A percentile compares a stretch with the other conserved stretches of the same genome.
Conservation (phyloP, 2,329 filamentous ascomycete species). For the Colletotrichum paranaense region DNA sequence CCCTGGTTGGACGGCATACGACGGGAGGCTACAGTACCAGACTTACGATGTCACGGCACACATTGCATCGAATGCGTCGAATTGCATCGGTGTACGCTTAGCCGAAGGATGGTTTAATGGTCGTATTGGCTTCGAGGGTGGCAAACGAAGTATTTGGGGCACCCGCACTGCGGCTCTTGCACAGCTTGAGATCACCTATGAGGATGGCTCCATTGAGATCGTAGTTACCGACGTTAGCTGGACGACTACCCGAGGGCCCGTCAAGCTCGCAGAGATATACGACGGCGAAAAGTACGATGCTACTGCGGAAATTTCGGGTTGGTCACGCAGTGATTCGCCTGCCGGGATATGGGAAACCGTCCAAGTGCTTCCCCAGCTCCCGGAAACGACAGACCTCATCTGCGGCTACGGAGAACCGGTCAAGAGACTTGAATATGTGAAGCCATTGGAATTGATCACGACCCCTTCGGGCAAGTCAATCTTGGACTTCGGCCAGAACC, state of each 20-base stretch:
- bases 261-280: constrained; percentile 31
- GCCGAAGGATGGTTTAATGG: constrained; percentile 58
- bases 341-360: not conserved
- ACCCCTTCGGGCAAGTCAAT: constrained; percentile 50
- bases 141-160: constrained; percentile 42
- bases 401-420: constrained; percentile 26
- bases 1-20: constrained; percentile 65
- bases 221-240: constrained; percentile 4
- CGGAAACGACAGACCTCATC: not conserved
- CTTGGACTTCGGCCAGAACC: constrained; percentile 57
- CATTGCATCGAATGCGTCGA: constrained; percentile 45
- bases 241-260: constrained; percentile 12
- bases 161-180: constrained; percentile 3
- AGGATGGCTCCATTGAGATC: not conserved
- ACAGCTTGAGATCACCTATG: constrained; percentile 1
- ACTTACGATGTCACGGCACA: constrained; percentile 61
- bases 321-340: not conserved
- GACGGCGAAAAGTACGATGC: constrained; percentile 35
- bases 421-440: constrained; percentile 42
- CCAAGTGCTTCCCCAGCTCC: not conserved
- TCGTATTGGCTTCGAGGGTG: constrained; percentile 39
- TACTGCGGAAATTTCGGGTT: constrained; percentile 4
- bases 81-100: constrained; percentile 52
- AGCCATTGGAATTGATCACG: constrained; percentile 41
- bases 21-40: constrained; percentile 62